Conservation (phyloP, 2,329 filamentous ascomycete genomes). For the Colletotrichum musicola region DNA sequence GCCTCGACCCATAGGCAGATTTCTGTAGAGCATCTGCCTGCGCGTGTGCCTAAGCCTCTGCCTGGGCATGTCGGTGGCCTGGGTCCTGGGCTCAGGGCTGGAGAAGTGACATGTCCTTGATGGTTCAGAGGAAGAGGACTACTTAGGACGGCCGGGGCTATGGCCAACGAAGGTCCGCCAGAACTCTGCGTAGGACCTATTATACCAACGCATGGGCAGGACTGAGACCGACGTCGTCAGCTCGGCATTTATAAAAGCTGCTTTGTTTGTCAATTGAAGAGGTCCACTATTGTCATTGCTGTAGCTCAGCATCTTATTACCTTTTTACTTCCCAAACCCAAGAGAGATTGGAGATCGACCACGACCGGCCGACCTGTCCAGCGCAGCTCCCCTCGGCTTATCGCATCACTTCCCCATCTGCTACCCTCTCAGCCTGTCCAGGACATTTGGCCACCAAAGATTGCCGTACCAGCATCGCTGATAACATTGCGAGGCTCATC, state of each 20-base stretch:
- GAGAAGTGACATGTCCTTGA: conserved; percentile 12
- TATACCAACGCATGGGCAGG: neutral
- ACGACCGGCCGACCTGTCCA: neutral
- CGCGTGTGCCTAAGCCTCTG: neutral
- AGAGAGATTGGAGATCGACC: conserved; percentile 17
- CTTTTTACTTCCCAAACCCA: conserved; percentile 2
- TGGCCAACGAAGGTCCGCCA: conserved; percentile 9
- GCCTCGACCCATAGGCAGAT: neutral
- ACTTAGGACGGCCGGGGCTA: neutral
- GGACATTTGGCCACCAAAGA: neutral
- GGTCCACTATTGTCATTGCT: conserved; percentile 7
- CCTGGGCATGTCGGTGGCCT: neutral
- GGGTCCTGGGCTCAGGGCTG: neutral
- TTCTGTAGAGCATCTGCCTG: too few relatives aligned
- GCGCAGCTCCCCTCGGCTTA: conserved; percentile 9
- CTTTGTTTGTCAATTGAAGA: conserved; percentile 16
- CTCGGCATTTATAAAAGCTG: conserved; percentile 24
- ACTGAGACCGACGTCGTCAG: conserved; percentile 23
- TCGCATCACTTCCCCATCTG: conserved; percentile 15
- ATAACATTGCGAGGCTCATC: neutral
- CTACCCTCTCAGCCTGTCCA: neutral
- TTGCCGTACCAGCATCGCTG: neutral
- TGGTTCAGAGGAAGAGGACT: conserved; percentile 10
- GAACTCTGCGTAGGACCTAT: neutral
- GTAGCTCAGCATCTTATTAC: neutral